Percentiles rank a stretch among this genome's conserved stretches.
Evolutionary conservation across 345 rosid species (phyloP).

Genomic region (Cardiospermum halicacabum): DNA sequence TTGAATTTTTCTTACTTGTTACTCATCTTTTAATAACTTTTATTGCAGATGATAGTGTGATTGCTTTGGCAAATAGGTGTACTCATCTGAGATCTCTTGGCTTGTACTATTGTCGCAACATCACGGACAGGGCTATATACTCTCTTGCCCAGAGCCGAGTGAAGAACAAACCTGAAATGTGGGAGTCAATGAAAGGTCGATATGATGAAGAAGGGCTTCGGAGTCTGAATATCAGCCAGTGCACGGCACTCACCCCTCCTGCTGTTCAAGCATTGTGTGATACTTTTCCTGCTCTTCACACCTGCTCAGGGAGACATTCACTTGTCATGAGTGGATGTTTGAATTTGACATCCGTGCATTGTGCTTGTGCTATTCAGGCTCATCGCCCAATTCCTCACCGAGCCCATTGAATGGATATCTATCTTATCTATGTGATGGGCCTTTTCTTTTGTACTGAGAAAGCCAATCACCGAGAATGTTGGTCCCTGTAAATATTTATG

Average conservation of each 20-base stretch:
- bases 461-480: not conserved
- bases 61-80: constrained; percentile 81
- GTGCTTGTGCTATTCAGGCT: constrained; percentile 77
- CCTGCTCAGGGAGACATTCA: constrained; percentile 92
- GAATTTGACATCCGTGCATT: constrained; percentile 85
- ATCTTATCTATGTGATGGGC: too few species aligned
- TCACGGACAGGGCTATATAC: constrained; percentile 83
- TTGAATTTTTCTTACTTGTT: not conserved
- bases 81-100: constrained; percentile 71
- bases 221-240: constrained; percentile 96
- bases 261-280: constrained; percentile 95
- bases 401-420: constrained; percentile 42
- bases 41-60: constrained; percentile 74
- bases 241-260: constrained; percentile 89
- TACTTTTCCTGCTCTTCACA: constrained; percentile 90
- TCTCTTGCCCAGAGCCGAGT: constrained; percentile 71
- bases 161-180: constrained; percentile 52
- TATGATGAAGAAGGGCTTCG: constrained; percentile 70
- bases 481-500: constrained; percentile 1
- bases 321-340: constrained; percentile 96
- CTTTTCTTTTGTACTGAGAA: too few species aligned
- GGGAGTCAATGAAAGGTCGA: constrained; percentile 54
- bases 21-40: not conserved
- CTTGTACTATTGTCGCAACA: constrained; percentile 84
- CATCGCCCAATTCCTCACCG: constrained; percentile 50